Percentiles rank a stretch among this genome's conserved stretches.
phyloP scores from a whole-genome alignment of 108 stramenopile species.

The Seminavis robusta region DNA sequence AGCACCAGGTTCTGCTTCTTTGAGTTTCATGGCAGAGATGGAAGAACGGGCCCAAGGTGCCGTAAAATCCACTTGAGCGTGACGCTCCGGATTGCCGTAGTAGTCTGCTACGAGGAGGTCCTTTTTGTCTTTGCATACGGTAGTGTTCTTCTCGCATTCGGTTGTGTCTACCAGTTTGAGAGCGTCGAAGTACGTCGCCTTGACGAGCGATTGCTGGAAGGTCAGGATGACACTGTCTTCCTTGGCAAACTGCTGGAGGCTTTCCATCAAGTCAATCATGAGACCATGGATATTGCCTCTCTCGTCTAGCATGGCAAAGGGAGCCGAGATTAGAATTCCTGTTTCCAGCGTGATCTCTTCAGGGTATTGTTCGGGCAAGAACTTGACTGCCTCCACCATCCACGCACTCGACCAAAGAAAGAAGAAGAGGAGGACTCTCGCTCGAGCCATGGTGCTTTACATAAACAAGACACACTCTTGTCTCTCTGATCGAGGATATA shows the following conservation, averaged over 20 bases:
- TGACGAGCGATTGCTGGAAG: too few relatives aligned
- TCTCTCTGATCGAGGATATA: too few relatives aligned
- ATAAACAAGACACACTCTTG: too few relatives aligned
- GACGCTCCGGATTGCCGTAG: background rate
- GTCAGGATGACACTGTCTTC: background rate
- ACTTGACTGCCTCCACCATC: too few relatives aligned
- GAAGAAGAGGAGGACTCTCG: too few relatives aligned
- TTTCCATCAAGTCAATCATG: conserved; percentile 7
- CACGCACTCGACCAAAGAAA: too few relatives aligned
- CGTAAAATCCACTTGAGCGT: conserved; percentile 1
- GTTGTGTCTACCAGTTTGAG: background rate
- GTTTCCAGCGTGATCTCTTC: too few relatives aligned
- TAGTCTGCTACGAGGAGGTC: conserved; percentile 11
- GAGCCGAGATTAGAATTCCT: too few relatives aligned
- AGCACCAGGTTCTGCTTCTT: background rate
- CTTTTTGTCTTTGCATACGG: background rate
- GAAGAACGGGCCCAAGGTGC: conserved; percentile 3
- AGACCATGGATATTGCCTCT: too few relatives aligned
- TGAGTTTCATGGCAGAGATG: background rate
- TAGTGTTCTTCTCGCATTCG: background rate
- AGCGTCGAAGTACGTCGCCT: background rate
- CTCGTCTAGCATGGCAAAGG: too few relatives aligned
- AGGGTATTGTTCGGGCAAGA: too few relatives aligned
- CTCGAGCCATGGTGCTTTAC: too few relatives aligned
- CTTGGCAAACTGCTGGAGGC: conserved; percentile 2